These are phyloP conservation scores for Aureococcus anophagefferens DNA, from an alignment of 108 stramenopile genomes.

Conservation along the genomic window DNA sequence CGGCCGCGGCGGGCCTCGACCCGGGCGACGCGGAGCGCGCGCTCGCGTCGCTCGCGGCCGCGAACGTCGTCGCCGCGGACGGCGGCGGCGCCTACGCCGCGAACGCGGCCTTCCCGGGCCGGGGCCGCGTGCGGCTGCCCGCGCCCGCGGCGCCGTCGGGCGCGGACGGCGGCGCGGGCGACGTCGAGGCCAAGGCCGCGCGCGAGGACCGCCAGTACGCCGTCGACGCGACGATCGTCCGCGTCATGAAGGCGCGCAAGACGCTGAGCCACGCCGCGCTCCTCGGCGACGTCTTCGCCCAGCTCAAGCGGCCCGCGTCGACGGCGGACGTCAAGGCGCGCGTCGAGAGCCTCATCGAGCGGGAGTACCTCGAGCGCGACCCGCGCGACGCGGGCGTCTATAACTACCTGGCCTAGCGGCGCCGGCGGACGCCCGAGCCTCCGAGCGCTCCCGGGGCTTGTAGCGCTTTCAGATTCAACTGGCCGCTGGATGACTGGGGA, in stretches of 20 bases:
- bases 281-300: conserved; percentile 78
- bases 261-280: conserved; percentile 73
- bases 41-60: conserved; percentile 71
- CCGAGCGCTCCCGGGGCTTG: too few species aligned
- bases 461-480: too few species aligned
- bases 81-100: not conserved
- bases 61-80: conserved; percentile 9
- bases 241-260: conserved; percentile 97
- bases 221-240: conserved; percentile 89
- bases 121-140: too few species aligned
- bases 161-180: too few species aligned
- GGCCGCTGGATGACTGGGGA: too few species aligned
- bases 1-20: conserved; percentile 66
- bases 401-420: conserved; percentile 80
- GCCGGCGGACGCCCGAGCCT: not conserved
- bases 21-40: conserved; percentile 75
- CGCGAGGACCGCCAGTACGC: conserved; percentile 81
- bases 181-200: conserved; percentile 82
- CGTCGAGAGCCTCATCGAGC: conserved; percentile 91
- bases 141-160: too few species aligned
- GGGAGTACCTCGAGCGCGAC: conserved; percentile 94
- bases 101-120: not conserved
- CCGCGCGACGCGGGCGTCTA: conserved; percentile 71
- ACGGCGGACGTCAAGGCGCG: conserved; percentile 81
- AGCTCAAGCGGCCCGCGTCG: conserved; percentile 78